Evolutionary conservation across 352 stramenopile genomes (phyloP).

Genomic region (Thalassiosira ordinaria): DNA sequence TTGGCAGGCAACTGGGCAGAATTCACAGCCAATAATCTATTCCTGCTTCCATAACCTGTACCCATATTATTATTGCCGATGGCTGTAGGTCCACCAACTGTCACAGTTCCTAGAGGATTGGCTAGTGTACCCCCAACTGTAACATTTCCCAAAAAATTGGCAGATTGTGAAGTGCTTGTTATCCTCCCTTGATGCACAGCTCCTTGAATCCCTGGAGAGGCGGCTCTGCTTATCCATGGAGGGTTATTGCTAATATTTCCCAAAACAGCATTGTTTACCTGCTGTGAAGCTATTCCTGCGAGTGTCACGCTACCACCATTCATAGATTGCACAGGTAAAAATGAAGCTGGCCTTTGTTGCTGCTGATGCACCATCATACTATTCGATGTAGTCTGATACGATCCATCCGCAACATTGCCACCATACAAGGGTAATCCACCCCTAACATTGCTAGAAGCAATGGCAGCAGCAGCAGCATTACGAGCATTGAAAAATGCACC

Average conservation of each 20-base stretch:
- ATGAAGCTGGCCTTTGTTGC: constrained; percentile 17
- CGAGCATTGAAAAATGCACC: neutral
- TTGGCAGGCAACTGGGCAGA: neutral
- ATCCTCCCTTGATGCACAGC: neutral
- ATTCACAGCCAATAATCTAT: neutral
- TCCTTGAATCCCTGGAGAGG: no score
- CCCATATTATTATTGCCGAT: neutral
- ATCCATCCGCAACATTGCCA: neutral
- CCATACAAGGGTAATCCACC: neutral
- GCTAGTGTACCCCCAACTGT: no score
- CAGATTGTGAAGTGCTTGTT: neutral
- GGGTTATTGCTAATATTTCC: neutral
- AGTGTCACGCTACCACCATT: neutral
- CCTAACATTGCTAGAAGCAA: neutral
- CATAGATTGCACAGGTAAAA: neutral
- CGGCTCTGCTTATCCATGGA: no score
- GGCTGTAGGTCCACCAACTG: neutral
- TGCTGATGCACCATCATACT: constrained; percentile 11
- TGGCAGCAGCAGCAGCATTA: neutral
- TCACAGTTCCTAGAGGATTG: constrained; percentile 8
- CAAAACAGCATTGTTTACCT: neutral
- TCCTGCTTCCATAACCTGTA: neutral
- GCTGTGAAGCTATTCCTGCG: neutral
- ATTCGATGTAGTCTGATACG: neutral
- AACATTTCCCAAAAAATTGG: constrained; percentile 2